These are phyloP conservation scores for Stephania yunnanensis DNA, from an alignment of 164 flowering plant species.

Conservation along the genomic window DNA sequence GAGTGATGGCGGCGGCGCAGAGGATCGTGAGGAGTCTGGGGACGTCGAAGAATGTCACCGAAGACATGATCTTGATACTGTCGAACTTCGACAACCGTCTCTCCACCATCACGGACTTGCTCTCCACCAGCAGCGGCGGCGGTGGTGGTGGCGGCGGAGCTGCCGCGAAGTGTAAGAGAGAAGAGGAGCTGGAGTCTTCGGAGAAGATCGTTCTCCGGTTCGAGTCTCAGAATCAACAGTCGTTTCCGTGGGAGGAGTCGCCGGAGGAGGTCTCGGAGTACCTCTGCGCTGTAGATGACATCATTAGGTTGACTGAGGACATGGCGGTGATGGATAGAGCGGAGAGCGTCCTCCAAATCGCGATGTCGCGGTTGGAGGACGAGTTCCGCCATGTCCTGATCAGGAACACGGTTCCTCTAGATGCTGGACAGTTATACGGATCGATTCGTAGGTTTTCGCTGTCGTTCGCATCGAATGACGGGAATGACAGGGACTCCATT, in stretches of 20 bases:
- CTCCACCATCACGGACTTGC: conserved; percentile 33
- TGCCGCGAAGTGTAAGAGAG: neutral
- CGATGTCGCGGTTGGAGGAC: conserved; percentile 59
- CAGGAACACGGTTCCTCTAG: conserved; percentile 38
- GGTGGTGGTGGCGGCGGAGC: neutral
- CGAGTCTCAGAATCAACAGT: conserved; percentile 19
- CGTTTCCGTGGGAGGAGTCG: conserved; percentile 33
- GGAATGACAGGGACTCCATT: conserved; percentile 23
- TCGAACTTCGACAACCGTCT: conserved; percentile 58
- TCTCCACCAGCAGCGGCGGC: conserved; percentile 5
- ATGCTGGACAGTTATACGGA: conserved; percentile 48
- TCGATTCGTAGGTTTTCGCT: conserved; percentile 50
- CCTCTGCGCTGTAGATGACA: conserved; percentile 43
- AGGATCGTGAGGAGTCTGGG: conserved; percentile 47
- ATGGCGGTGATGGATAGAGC: conserved; percentile 30
- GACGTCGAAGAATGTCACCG: conserved; percentile 38
- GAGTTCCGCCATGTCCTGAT: conserved; percentile 46
- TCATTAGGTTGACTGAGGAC: conserved; percentile 33
- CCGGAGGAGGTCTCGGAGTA: conserved; percentile 37
- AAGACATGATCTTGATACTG: conserved; percentile 63
- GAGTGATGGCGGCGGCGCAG: conserved; percentile 62
- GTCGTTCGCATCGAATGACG: conserved; percentile 41
- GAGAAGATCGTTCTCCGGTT: conserved; percentile 35
- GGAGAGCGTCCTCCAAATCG: conserved; percentile 43
- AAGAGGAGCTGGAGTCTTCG: conserved; percentile 28